phyloP scores from a whole-genome alignment of 2,329 filamentous ascomycete genomes.

The Alternaria sp. region DNA sequence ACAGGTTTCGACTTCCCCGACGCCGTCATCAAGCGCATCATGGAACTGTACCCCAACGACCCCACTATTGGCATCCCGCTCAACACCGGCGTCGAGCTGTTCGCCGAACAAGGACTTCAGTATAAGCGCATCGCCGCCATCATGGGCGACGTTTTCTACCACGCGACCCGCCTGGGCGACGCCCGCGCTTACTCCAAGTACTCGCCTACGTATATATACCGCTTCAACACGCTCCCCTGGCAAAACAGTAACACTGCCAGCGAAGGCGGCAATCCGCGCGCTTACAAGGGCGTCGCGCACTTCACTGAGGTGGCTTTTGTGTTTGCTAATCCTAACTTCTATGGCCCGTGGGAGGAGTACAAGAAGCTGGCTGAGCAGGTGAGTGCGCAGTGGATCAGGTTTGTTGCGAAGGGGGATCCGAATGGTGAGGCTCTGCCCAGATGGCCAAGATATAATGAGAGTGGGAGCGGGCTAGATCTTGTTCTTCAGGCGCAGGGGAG shows the following conservation, averaged over 20 bases:
- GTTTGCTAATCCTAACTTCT: conserved; percentile 51
- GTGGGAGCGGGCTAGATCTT: conserved; percentile 50
- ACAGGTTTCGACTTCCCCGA: conserved; percentile 42
- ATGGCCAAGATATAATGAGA: conserved; percentile 52
- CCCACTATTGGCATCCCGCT: conserved; percentile 41
- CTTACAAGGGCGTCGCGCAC: conserved; percentile 58
- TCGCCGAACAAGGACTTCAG: conserved; percentile 48
- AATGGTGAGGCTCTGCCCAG: conserved; percentile 44
- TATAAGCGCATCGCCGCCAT: conserved; percentile 63
- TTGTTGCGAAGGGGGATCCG: conserved; percentile 49
- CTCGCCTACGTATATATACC: conserved; percentile 64
- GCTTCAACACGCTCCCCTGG: conserved; percentile 60
- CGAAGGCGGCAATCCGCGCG: conserved; percentile 52
- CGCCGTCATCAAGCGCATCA: conserved; percentile 39
- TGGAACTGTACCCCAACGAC: conserved; percentile 45
- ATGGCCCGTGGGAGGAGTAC: conserved; percentile 50
- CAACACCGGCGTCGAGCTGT: conserved; percentile 40
- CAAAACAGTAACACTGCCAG: conserved; percentile 36
- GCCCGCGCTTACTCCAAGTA: conserved; percentile 55
- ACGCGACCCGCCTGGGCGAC: conserved; percentile 58
- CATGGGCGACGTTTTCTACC: conserved; percentile 62
- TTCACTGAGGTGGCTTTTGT: conserved; percentile 60
- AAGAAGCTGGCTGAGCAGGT: conserved; percentile 52
- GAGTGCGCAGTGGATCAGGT: conserved; percentile 54
- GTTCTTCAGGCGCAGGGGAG: conserved; percentile 54